phyloP scores from a whole-genome alignment of 2,329 filamentous ascomycete species.

The Pyrenochaeta sp. region DNA sequence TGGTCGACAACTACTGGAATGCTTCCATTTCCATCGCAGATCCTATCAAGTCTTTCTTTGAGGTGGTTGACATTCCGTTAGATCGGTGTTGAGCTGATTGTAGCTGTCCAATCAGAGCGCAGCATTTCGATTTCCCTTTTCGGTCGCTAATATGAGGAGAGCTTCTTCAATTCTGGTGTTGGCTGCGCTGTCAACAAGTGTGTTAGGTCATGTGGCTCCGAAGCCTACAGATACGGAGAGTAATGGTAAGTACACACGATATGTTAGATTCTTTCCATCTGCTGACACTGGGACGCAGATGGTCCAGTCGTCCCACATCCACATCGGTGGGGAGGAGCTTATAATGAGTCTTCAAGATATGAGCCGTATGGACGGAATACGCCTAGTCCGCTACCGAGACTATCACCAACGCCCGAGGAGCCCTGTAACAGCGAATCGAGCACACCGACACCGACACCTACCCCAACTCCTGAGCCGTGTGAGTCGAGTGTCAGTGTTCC shows the following conservation, averaged over 20 bases:
- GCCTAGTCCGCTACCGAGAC: conserved; percentile 4
- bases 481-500: conserved; percentile 8
- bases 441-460: conserved; percentile 1
- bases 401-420: conserved; percentile 6
- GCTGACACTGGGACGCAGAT: conserved; percentile 19
- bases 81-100: neutral
- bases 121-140: conserved; percentile 8
- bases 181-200: conserved; percentile 23
- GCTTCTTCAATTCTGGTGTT: conserved; percentile 24
- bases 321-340: conserved; percentile 20
- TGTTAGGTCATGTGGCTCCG: conserved; percentile 20
- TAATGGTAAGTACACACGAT: conserved; percentile 14
- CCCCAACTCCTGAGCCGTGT: conserved; percentile 11
- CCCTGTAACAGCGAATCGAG: conserved; percentile 14
- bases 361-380: conserved; percentile 4
- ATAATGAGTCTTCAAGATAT: conserved; percentile 6
- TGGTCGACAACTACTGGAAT: conserved; percentile 7
- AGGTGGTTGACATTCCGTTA: conserved; percentile 6
- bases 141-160: conserved; percentile 25
- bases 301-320: conserved; percentile 17
- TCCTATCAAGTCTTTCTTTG: conserved; percentile 13
- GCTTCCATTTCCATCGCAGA: conserved; percentile 15
- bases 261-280: neutral
- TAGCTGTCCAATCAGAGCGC: conserved; percentile 22
- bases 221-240: conserved; percentile 15